Percentiles rank a stretch among this genome's conserved stretches.
phyloP scores from a whole-genome alignment of 257 asterid species.

The Thymus mandschuricus region DNA sequence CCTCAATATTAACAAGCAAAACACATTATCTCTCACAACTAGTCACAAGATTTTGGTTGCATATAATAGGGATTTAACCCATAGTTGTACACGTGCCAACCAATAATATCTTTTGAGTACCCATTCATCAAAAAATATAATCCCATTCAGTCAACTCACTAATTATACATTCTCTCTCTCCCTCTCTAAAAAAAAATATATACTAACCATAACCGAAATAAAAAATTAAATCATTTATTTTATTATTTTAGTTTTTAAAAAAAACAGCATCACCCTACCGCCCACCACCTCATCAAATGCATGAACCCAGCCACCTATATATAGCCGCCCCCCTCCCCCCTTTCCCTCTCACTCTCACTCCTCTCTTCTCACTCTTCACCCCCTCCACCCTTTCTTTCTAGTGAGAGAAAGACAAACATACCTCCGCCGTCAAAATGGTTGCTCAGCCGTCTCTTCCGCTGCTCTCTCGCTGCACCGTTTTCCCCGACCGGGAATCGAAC shows the following conservation, averaged over 20 bases:
- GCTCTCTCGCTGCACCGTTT: conserved; percentile 42
- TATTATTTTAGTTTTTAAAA: no score
- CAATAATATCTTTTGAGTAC: conserved; percentile 39
- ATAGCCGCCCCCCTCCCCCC: conserved; percentile 31
- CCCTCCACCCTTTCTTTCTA: neutral
- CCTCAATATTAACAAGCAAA: no score
- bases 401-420: conserved; percentile 7
- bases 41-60: neutral
- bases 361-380: conserved; percentile 11
- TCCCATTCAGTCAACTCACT: conserved; percentile 32
- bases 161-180: no score
- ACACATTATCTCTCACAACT: no score
- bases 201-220: neutral
- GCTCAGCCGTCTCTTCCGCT: conserved; percentile 36
- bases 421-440: conserved; percentile 38
- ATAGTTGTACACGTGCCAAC: conserved; percentile 40
- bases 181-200: neutral
- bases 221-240: neutral
- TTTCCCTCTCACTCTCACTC: conserved; percentile 36
- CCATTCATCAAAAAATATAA: conserved; percentile 23
- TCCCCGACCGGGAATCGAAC: conserved; percentile 49
- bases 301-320: conserved; percentile 53
- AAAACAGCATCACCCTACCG: neutral
- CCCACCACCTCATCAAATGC: conserved; percentile 38
- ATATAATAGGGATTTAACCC: neutral